Conservation (phyloP, 768 basidiomycete species). For the Cyclocybe cylindracea region DNA sequence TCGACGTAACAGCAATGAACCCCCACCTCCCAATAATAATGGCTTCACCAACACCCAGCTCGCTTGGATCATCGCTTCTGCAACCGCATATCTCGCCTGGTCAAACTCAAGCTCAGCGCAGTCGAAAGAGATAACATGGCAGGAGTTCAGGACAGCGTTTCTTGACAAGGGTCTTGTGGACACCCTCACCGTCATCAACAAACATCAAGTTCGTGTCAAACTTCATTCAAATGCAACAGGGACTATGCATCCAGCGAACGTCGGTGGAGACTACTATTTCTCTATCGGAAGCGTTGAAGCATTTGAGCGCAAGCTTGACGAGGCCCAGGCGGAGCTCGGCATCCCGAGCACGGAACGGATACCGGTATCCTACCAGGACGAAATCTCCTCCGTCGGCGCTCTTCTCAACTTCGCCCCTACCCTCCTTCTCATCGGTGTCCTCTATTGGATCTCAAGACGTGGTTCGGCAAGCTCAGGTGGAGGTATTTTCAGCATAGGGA, state of each 20-base stretch:
- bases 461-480: conserved; percentile 68
- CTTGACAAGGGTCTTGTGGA: conserved; percentile 96
- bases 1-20: conserved; percentile 26
- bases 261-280: conserved; percentile 79
- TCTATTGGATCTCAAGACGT: conserved; percentile 86
- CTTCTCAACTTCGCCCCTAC: conserved; percentile 95
- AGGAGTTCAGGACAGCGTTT: conserved; percentile 97
- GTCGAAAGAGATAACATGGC: conserved; percentile 97
- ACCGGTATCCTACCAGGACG: conserved; percentile 95
- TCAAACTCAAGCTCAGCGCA: conserved; percentile 52
- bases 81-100: conserved; percentile 67
- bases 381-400: conserved; percentile 82
- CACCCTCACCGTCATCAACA: conserved; percentile 89
- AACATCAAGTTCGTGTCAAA: conserved; percentile 87
- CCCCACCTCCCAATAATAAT: conserved; percentile 56
- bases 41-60: conserved; percentile 61
- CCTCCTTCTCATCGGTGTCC: conserved; percentile 83
- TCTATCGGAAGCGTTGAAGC: conserved; percentile 97
- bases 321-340: conserved; percentile 88
- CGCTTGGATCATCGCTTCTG: conserved; percentile 50
- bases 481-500: conserved; percentile 96
- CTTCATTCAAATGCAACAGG: conserved; percentile 89
- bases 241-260: conserved; percentile 67
- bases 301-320: conserved; percentile 93
- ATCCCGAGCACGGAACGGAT: conserved; percentile 93